Conservation (phyloP, 73 alveolate species). For the Durusdinium trenchii region DNA sequence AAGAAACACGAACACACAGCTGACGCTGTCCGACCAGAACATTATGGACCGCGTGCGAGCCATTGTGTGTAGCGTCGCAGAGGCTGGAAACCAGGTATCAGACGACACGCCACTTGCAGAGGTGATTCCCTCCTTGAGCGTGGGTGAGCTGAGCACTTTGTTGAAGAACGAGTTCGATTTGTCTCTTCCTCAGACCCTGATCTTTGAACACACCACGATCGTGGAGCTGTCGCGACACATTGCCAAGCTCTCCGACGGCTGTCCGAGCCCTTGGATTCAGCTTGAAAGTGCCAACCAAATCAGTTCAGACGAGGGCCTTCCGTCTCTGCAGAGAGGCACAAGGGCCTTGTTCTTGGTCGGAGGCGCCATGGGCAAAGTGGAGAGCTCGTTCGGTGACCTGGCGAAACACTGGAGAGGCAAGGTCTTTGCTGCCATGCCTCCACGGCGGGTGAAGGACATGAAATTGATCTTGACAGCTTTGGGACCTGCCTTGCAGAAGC, state of each 20-base stretch:
- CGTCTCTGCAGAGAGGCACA: no score
- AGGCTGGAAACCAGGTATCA: background rate
- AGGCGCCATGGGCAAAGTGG: constrained; percentile 17
- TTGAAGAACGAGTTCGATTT: background rate
- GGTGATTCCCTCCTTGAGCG: background rate
- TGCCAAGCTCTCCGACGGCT: background rate
- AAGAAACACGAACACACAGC: no score
- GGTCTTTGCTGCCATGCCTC: constrained; percentile 55
- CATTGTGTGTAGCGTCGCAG: background rate
- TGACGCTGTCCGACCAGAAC: background rate
- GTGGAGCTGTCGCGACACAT: background rate
- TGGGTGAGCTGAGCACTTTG: background rate
- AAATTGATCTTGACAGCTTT: background rate
- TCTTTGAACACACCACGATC: background rate
- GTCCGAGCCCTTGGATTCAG: constrained; percentile 1
- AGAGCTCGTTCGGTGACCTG: constrained; percentile 2
- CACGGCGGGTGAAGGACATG: background rate
- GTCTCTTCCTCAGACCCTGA: background rate
- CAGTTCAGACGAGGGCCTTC: background rate
- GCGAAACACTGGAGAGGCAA: background rate
- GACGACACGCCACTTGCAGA: background rate
- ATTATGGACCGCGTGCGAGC: background rate
- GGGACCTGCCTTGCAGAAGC: background rate
- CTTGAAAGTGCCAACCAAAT: background rate
- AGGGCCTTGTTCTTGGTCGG: constrained; percentile 24